Evolutionary conservation across 495 filamentous ascomycete species (phyloP).

Genomic region (Aspergillus saccharolyticus): DNA sequence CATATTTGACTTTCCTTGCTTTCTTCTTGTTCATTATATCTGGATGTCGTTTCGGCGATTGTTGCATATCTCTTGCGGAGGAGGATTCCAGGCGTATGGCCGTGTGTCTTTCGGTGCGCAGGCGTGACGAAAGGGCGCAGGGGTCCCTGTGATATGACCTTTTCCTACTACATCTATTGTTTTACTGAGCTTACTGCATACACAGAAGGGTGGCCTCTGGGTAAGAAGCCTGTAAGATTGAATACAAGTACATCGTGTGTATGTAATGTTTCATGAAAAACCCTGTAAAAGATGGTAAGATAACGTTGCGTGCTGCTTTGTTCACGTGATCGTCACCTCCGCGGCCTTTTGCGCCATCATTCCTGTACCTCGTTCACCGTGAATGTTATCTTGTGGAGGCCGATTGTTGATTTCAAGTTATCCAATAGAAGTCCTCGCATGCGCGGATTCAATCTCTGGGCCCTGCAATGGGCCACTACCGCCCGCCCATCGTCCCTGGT

Average conservation of each 20-base stretch:
- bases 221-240: slow-evolving; percentile 15
- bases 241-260: not conserved
- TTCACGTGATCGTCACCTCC: not conserved
- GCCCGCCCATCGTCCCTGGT: slow-evolving; percentile 21
- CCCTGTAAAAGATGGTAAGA: no score
- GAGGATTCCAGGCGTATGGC: slow-evolving; percentile 15
- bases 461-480: slow-evolving; percentile 26
- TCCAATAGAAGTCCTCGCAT: slow-evolving; percentile 23
- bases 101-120: slow-evolving; percentile 20
- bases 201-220: slow-evolving; percentile 32
- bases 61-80: slow-evolving; percentile 13
- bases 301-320: no score
- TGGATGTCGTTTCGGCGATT: slow-evolving; percentile 10
- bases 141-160: slow-evolving; percentile 11
- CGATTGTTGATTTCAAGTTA: not conserved
- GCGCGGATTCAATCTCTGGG: slow-evolving; percentile 23
- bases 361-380: no score
- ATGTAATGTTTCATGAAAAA: no score
- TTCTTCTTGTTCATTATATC: slow-evolving; percentile 12
- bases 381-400: not conserved
- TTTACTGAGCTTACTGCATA: not conserved
- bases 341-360: not conserved
- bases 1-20: slow-evolving; percentile 21
- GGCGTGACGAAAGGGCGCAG: slow-evolving; percentile 24
- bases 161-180: slow-evolving; percentile 7